phyloP scores from a whole-genome alignment of 1,284 basidiomycete species.

The Sanghuangporus weigelae region DNA sequence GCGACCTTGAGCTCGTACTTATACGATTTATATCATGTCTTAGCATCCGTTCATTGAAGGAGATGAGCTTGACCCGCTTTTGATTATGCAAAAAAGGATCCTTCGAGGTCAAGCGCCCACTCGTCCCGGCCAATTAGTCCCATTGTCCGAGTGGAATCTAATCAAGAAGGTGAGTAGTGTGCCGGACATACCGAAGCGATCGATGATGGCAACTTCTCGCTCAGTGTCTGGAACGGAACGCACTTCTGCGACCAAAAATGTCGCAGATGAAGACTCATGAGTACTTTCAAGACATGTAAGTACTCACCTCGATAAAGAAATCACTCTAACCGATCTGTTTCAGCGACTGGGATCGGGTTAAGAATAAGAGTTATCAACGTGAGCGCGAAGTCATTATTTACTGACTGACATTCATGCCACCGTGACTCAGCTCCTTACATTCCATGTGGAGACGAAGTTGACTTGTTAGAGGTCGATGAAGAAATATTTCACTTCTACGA shows the following conservation, averaged over 20 bases:
- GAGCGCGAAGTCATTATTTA: neutral
- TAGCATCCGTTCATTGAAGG: conserved; percentile 35
- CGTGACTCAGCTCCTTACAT: conserved; percentile 8
- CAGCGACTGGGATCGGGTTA: conserved; percentile 14
- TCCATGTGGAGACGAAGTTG: conserved; percentile 12
- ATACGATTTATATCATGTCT: neutral
- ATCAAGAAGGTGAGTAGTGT: conserved; percentile 32
- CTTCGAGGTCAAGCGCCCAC: conserved; percentile 25
- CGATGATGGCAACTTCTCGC: neutral
- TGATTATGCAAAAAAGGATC: conserved; percentile 24
- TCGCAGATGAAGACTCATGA: conserved; percentile 36
- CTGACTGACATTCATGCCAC: neutral
- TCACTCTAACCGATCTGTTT: neutral
- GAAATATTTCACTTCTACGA: conserved; percentile 6
- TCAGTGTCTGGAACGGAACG: conserved; percentile 55
- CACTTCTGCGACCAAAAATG: conserved; percentile 37
- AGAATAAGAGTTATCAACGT: conserved; percentile 10
- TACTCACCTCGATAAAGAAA: neutral
- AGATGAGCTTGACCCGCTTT: conserved; percentile 19
- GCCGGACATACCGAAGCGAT: neutral
- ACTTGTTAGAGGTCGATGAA: conserved; percentile 11
- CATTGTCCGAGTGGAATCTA: conserved; percentile 33
- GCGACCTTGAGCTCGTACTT: neutral
- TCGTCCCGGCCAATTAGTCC: conserved; percentile 27
- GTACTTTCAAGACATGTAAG: conserved; percentile 15